These are phyloP conservation scores for Pseudofabraea citricarpa DNA, from an alignment of 2,329 filamentous ascomycete genomes.

Conservation along the genomic window DNA sequence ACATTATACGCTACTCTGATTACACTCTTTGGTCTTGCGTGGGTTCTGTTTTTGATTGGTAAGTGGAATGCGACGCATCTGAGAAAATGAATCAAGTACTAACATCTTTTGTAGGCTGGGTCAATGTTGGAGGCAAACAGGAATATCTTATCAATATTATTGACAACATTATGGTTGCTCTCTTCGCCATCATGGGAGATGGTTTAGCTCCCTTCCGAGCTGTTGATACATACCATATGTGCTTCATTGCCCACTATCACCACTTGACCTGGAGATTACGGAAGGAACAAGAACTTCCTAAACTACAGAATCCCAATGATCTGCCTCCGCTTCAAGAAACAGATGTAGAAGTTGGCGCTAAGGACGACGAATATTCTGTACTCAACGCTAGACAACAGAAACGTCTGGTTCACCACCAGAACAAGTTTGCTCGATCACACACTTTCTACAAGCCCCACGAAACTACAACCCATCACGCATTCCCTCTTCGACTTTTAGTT, in stretches of 20 bases:
- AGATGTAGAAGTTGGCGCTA: conserved; percentile 36
- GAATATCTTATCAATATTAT: conserved; percentile 66
- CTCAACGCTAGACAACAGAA: conserved; percentile 62
- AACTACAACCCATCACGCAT: conserved; percentile 75
- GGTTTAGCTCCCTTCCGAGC: conserved; percentile 70
- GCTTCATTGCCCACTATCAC: conserved; percentile 56
- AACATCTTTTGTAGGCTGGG: conserved; percentile 48
- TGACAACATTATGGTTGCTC: conserved; percentile 64
- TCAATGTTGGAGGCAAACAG: conserved; percentile 72
- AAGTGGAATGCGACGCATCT: conserved; percentile 3
- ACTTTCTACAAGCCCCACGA: conserved; percentile 89
- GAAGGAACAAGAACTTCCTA: conserved; percentile 49
- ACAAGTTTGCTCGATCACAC: conserved; percentile 75
- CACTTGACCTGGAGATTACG: conserved; percentile 56
- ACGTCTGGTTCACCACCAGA: conserved; percentile 70
- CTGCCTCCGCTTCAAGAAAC: conserved; percentile 9
- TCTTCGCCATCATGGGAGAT: conserved; percentile 68
- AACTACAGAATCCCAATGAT: conserved; percentile 40
- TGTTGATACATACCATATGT: conserved; percentile 83
- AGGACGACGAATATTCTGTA: conserved; percentile 51
- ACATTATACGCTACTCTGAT: conserved; percentile 80
- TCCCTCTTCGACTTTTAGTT: conserved; percentile 69
- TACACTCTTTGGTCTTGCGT: conserved; percentile 78
- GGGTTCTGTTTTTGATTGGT: conserved; percentile 88
- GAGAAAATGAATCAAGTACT: not conserved